Base-by-base conservation (phyloP, 208 protist genomes). In the Novymonas esmeraldas region DNA sequence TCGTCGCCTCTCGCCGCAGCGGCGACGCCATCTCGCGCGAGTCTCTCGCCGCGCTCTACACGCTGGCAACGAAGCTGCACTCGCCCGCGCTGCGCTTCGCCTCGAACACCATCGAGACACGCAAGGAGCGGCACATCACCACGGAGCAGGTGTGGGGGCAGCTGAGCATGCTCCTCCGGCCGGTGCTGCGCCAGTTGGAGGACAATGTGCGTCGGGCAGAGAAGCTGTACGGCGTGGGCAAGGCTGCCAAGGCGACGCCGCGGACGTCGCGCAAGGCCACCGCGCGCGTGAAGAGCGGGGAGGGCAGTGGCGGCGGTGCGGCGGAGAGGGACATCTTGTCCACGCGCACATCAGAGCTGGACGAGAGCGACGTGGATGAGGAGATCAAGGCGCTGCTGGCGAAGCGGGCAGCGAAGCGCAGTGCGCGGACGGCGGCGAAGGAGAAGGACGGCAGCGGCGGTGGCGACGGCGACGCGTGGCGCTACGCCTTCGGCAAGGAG, bases 141-240 rank as follows among this genome's bases (percentile, higher is more conserved):
- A 77, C 81, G 44, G 91, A 96, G 62, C 88, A 96, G 71, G 89
- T 96, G 57, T 96, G 91, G 89, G 88, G 88, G 0, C 91, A 96
- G 72, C 78, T 96, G 81, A 87, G 59, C 59, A 76, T 94, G 64
- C 69, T 94, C 34, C 74, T 92, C 56, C 77, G 84, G 11, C 91
- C 91, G 5, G 88, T 96, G 28, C 58, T 96, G 49, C 80, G 88
- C 6, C 91, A 87, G 48, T 71, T 95, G 36, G 79, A 85, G 75
- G 77, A 85, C 20, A 79, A 81, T 41, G 87, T 95, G 45, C 81
- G 75, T 28, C 62, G 60, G 6, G 74, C 78, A 18, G 65, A 92
- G 73, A 65, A 72, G 34, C 56, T 66, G 16, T 84, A 84, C 42
- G 77, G 13, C 45, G 36, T 29, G 36, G 46, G 34, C 48, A 42